These are phyloP conservation scores for Ascoidea rubescens DNA, from an alignment of 805 yeast species.

Conservation along the genomic window DNA sequence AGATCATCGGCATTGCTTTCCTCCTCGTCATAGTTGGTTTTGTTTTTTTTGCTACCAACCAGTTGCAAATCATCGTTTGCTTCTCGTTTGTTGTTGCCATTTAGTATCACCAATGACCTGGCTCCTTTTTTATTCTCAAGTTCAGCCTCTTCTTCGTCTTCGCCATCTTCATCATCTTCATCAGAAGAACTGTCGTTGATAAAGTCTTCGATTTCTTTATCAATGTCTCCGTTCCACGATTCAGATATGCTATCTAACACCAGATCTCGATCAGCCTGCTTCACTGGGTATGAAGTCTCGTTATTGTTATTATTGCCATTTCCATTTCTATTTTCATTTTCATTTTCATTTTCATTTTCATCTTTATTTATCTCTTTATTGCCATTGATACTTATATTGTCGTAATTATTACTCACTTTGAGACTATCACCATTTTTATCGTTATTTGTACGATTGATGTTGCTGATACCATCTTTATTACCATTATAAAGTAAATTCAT, in stretches of 20 bases:
- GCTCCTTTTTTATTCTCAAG: slow-evolving; percentile 2
- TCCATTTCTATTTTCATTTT: slow-evolving; percentile 2
- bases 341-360: slow-evolving; percentile 13
- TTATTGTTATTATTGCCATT: slow-evolving; percentile 7
- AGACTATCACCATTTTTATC: too few relatives aligned
- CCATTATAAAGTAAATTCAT: too few relatives aligned
- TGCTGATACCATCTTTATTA: too few relatives aligned
- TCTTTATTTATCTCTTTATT: slow-evolving; percentile 41
- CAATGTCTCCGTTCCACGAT: slow-evolving; percentile 16
- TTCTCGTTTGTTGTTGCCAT: neutral
- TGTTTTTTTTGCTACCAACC: too few relatives aligned
- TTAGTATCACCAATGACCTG: neutral
- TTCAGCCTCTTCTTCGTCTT: slow-evolving; percentile 11
- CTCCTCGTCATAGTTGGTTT: neutral
- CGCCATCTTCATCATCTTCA: slow-evolving; percentile 14
- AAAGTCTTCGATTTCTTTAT: slow-evolving; percentile 19
- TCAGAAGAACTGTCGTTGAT: slow-evolving; percentile 3
- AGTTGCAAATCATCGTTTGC: too few relatives aligned
- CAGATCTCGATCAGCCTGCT: slow-evolving; percentile 11
- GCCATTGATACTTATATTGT: slow-evolving; percentile 15
- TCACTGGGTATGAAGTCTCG: slow-evolving; percentile 5
- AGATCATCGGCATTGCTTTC: neutral
- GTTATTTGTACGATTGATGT: too few relatives aligned
- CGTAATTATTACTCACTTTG: too few relatives aligned
- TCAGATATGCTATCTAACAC: slow-evolving; percentile 8